Base-by-base conservation (phyloP, 108 stramenopile genomes). In the Thalassiosira profunda region DNA sequence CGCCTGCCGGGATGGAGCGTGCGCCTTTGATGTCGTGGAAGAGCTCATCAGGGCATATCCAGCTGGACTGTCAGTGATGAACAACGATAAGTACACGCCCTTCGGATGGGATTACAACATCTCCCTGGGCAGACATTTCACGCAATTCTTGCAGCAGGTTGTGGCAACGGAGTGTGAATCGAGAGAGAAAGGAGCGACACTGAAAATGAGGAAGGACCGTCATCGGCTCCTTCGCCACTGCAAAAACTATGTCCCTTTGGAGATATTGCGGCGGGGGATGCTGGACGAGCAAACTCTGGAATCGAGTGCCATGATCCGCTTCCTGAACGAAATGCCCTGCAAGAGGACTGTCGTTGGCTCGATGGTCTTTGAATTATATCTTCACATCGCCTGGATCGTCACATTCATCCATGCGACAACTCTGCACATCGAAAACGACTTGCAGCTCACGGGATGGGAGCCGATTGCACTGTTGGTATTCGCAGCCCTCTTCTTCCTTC, bases 21-120 rank as follows among this genome's bases (percentile, higher is more conserved):
- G 79, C 74, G 23, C 74, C 78, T 25, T 23, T 76, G 63, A 65
- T 9, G 53, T 84, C 6, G 53, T 84, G 47, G 79, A 80, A 47
- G 74, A 25, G 26, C 48, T 84, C 23, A 23, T 84, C 9, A 35
- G 61, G 18, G 48, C 47, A n/a, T 54, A 63, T 49, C 83, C 83
- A 5, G 56, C 5, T n/a, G 49, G 49, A 31, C 49, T 51, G 14
- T 12, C 30, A 3, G 24, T 51, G 6, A 51, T 11, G 20, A 25
- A 21, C n/a, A 51, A 21, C 4, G 11, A 1, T 6, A 31, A 31
- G 18, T 31, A 51, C n/a, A 51, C 30, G 26, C 49, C 49, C 14
- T 51, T 51, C 30, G 49, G 24, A 26, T 51, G 17, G 17, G 25
- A 51, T 5, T 51, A 51, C 11, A 31, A 5, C 2, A 28, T 14